A percentile compares a stretch with the other conserved stretches of the same genome.
phyloP scores from a whole-genome alignment of 2,329 filamentous ascomycete species.

The Epichloe glyceriae region DNA sequence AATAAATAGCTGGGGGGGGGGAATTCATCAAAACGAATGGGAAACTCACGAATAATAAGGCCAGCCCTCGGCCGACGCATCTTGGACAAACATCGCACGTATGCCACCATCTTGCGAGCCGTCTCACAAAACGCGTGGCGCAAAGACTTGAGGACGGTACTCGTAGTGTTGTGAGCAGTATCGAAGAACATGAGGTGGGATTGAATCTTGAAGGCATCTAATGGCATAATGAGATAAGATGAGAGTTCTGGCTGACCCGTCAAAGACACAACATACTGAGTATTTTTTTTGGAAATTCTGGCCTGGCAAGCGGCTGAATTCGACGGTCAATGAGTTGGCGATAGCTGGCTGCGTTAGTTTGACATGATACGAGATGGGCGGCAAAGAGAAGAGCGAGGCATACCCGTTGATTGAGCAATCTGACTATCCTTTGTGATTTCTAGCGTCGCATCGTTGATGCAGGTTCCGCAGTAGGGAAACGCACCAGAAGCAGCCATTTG shows the following conservation, averaged over 20 bases:
- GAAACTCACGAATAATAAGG: slow-evolving; percentile 49
- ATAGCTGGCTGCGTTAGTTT: slow-evolving; percentile 22
- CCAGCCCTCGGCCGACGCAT: slow-evolving; percentile 40
- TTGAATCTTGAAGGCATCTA: slow-evolving; percentile 67
- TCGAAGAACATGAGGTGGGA: slow-evolving; percentile 77
- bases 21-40: neutral
- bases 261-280: slow-evolving; percentile 37
- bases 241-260: too few species aligned
- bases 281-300: slow-evolving; percentile 66
- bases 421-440: slow-evolving; percentile 59
- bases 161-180: slow-evolving; percentile 58
- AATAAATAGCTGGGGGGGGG: neutral
- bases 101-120: slow-evolving; percentile 61
- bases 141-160: slow-evolving; percentile 61
- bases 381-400: neutral
- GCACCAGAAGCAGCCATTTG: slow-evolving; percentile 24
- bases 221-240: too few species aligned
- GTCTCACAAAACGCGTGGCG: slow-evolving; percentile 63
- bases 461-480: slow-evolving; percentile 86
- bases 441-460: slow-evolving; percentile 63
- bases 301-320: slow-evolving; percentile 59
- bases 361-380: neutral
- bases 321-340: slow-evolving; percentile 65
- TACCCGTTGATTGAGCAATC: slow-evolving; percentile 12
- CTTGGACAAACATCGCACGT: slow-evolving; percentile 43